Conservation (phyloP, 2,329 filamentous ascomycete species). For the Pyrenophora teres region DNA sequence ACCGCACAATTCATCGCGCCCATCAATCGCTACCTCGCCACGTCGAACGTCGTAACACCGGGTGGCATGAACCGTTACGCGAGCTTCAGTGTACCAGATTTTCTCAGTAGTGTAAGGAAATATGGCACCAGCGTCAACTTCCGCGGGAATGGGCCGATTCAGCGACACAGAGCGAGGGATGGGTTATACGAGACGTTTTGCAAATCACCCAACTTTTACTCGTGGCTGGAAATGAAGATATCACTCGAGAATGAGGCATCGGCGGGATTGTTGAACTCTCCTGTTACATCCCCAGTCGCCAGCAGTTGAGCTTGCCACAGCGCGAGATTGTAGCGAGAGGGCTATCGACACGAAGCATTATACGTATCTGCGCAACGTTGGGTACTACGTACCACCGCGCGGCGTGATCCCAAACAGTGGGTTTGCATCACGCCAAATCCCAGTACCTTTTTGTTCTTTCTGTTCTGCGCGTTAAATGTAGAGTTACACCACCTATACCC, state of each 20-base stretch:
- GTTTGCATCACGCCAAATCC: no score
- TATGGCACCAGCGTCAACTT: constrained; percentile 48
- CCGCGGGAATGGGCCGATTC: constrained; percentile 45
- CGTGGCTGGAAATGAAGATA: constrained; percentile 51
- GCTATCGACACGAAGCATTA: no score
- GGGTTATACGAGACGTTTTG: constrained; percentile 47
- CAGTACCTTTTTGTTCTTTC: no score
- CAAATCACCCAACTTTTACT: constrained; percentile 47
- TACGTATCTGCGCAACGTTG: no score
- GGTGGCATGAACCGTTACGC: constrained; percentile 47
- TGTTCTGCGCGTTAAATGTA: no score
- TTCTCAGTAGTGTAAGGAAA: constrained; percentile 46
- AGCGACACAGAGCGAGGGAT: constrained; percentile 45
- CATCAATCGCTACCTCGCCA: constrained; percentile 49
- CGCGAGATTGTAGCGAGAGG: no score
- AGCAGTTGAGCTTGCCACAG: neutral
- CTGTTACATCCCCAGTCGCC: neutral
- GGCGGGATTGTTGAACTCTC: constrained; percentile 38
- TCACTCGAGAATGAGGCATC: constrained; percentile 48
- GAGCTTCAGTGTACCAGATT: constrained; percentile 45
- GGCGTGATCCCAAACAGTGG: no score
- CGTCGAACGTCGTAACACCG: constrained; percentile 41
- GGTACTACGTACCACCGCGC: no score
- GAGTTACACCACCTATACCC: no score
- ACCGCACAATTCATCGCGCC: constrained; percentile 50